Evolutionary conservation across 2,329 filamentous ascomycete species (phyloP).

Genomic region (Neofusicoccum ribis): DNA sequence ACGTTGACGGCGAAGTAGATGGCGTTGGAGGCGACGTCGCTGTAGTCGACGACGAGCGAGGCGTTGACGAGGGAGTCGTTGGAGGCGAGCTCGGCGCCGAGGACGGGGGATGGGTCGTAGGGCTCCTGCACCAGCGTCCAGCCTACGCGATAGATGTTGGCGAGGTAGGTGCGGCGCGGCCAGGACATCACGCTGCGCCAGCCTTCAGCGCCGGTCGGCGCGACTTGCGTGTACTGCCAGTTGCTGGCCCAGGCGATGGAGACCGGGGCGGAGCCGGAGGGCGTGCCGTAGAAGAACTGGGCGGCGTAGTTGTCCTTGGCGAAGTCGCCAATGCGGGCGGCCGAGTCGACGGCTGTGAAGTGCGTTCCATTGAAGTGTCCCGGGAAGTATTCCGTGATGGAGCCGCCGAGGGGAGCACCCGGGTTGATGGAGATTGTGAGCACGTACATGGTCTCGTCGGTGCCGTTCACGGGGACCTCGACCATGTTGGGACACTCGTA

Average conservation of each 20-base stretch:
- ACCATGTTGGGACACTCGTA: slow-evolving; percentile 67
- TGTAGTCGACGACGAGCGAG: slow-evolving; percentile 53
- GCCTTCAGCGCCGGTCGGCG: slow-evolving; percentile 57
- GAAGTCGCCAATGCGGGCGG: slow-evolving; percentile 48
- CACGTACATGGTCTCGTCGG: slow-evolving; percentile 45
- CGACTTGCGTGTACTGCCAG: slow-evolving; percentile 58
- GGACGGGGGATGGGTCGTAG: slow-evolving; percentile 51
- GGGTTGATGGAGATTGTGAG: slow-evolving; percentile 58
- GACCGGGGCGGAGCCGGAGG: slow-evolving; percentile 41
- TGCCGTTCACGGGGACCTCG: slow-evolving; percentile 51
- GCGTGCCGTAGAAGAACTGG: slow-evolving; percentile 55
- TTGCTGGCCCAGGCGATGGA: slow-evolving; percentile 60
- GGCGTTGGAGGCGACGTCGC: slow-evolving; percentile 50
- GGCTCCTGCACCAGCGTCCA: slow-evolving; percentile 54
- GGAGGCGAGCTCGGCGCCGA: slow-evolving; percentile 47
- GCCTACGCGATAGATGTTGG: slow-evolving; percentile 52
- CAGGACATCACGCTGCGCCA: slow-evolving; percentile 57
- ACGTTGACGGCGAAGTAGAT: slow-evolving; percentile 59
- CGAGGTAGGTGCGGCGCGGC: slow-evolving; percentile 54
- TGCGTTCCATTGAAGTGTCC: slow-evolving; percentile 66
- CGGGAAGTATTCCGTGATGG: slow-evolving; percentile 57
- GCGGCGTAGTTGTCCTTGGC: slow-evolving; percentile 58
- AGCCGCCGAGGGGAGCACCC: slow-evolving; percentile 58
- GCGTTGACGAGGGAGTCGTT: slow-evolving; percentile 51
- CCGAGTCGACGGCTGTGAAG: slow-evolving; percentile 50